Evolutionary conservation across 1,284 basidiomycete genomes (phyloP).

Genomic region (Malassezia restricta): DNA sequence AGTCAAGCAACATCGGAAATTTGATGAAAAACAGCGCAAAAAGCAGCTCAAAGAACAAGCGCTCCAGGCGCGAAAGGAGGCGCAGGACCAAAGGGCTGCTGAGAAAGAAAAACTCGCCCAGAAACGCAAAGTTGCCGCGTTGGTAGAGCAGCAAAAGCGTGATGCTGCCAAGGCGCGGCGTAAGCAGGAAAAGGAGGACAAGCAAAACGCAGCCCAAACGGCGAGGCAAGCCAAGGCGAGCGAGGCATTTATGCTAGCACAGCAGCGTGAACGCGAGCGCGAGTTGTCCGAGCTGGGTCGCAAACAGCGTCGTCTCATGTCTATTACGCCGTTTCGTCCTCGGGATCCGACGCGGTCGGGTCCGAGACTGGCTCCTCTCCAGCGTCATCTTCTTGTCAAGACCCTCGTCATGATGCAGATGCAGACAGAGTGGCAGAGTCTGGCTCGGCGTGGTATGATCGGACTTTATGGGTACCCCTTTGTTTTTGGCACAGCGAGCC

Average conservation of each 20-base stretch:
- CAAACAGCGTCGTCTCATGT: constrained; percentile 10
- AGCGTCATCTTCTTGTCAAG: constrained; percentile 42
- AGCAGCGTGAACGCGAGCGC: constrained; percentile 10
- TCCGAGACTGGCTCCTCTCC: constrained; percentile 24
- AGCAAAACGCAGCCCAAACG: not conserved
- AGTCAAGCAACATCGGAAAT: not conserved
- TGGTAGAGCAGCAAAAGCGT: constrained; percentile 7
- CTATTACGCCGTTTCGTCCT: constrained; percentile 13
- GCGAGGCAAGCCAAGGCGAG: constrained; percentile 2
- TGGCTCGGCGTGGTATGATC: constrained; percentile 34
- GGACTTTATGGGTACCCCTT: constrained; percentile 42
- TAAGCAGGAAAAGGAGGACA: constrained; percentile 1
- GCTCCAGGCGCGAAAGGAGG: not conserved
- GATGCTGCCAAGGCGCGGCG: constrained; percentile 7
- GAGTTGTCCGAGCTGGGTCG: constrained; percentile 15
- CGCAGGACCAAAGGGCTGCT: not conserved
- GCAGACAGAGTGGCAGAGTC: constrained; percentile 32
- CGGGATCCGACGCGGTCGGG: not conserved
- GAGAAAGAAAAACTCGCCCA: not conserved
- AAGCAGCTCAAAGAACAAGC: not conserved
- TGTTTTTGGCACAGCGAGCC: not conserved
- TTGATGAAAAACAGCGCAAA: not conserved
- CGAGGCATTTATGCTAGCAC: constrained; percentile 3
- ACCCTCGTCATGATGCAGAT: constrained; percentile 41
- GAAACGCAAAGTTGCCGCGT: not conserved